These are phyloP conservation scores for Talaromyces sp. DNA, from an alignment of 2,329 filamentous ascomycete genomes.

Conservation along the genomic window DNA sequence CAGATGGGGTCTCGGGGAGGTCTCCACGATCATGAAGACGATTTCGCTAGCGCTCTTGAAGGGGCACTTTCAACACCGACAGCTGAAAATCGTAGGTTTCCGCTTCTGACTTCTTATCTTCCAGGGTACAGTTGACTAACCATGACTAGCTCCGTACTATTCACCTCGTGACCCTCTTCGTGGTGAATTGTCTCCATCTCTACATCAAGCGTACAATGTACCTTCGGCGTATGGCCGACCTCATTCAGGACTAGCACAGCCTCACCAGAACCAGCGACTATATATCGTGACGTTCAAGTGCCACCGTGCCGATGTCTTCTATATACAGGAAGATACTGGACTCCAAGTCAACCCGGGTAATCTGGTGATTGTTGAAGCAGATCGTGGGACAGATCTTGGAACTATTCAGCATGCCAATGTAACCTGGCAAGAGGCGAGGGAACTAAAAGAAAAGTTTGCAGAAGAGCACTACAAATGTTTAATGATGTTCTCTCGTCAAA, in stretches of 20 bases:
- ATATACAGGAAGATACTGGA: constrained; percentile 92
- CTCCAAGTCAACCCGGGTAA: constrained; percentile 87
- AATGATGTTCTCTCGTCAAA: constrained; percentile 94
- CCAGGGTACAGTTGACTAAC: not conserved
- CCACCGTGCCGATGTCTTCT: constrained; percentile 90
- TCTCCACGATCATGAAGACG: constrained; percentile 36
- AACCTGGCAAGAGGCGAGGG: constrained; percentile 80
- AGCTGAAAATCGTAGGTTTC: constrained; percentile 42
- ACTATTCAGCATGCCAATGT: constrained; percentile 87
- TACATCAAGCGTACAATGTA: constrained; percentile 40
- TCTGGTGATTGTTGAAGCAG: constrained; percentile 94
- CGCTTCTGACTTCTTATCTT: not conserved
- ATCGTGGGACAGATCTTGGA: constrained; percentile 91
- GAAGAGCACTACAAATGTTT: constrained; percentile 98
- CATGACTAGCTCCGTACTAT: constrained; percentile 41
- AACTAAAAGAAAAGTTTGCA: constrained; percentile 83
- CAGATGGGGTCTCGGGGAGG: constrained; percentile 23
- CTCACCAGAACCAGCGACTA: constrained; percentile 41
- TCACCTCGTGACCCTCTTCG: constrained; percentile 35
- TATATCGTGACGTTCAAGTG: constrained; percentile 97
- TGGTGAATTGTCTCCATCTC: constrained; percentile 34
- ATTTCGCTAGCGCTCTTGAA: constrained; percentile 35
- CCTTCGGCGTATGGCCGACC: constrained; percentile 38
- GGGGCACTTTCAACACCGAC: constrained; percentile 34
- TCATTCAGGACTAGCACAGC: constrained; percentile 33